phyloP scores from a whole-genome alignment of 805 yeast genomes.

The Metschnikowia borealis region DNA sequence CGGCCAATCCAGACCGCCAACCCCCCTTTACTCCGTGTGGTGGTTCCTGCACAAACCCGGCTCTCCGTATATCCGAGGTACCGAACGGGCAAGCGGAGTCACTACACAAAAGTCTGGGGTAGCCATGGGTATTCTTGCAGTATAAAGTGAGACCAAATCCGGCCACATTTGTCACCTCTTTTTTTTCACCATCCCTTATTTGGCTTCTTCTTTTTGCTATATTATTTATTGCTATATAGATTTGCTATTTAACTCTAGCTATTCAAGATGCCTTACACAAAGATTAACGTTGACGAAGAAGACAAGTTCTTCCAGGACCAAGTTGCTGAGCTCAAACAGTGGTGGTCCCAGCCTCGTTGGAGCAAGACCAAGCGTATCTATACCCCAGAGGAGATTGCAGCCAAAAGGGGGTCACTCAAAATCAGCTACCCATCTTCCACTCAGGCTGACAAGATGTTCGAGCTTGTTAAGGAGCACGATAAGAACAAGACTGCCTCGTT shows the following conservation, averaged over 20 bases:
- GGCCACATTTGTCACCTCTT: neutral
- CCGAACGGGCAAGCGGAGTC: slow-evolving; percentile 6
- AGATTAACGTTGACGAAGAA: slow-evolving; percentile 57
- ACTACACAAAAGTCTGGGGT: slow-evolving; percentile 14
- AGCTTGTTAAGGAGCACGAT: slow-evolving; percentile 68
- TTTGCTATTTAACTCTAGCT: neutral
- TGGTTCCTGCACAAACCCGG: slow-evolving; percentile 9
- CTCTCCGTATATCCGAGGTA: slow-evolving; percentile 13
- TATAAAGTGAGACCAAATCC: slow-evolving; percentile 7
- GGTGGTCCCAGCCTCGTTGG: slow-evolving; percentile 98
- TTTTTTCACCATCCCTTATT: neutral
- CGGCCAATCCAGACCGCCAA: too few species aligned
- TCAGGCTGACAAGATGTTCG: slow-evolving; percentile 80
- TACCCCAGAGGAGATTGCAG: slow-evolving; percentile 82
- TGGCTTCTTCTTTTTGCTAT: neutral
- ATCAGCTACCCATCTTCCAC: slow-evolving; percentile 70
- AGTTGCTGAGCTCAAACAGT: slow-evolving; percentile 67
- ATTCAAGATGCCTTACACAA: slow-evolving; percentile 46
- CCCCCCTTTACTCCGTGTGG: neutral
- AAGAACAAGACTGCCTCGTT: slow-evolving; percentile 68
- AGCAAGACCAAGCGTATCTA: slow-evolving; percentile 80
- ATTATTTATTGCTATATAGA: neutral
- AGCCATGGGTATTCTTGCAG: slow-evolving; percentile 2
- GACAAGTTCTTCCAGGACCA: slow-evolving; percentile 62
- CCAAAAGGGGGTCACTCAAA: slow-evolving; percentile 78